phyloP scores from a whole-genome alignment of 306 rosid species.

The Casuarina equisetifolia region DNA sequence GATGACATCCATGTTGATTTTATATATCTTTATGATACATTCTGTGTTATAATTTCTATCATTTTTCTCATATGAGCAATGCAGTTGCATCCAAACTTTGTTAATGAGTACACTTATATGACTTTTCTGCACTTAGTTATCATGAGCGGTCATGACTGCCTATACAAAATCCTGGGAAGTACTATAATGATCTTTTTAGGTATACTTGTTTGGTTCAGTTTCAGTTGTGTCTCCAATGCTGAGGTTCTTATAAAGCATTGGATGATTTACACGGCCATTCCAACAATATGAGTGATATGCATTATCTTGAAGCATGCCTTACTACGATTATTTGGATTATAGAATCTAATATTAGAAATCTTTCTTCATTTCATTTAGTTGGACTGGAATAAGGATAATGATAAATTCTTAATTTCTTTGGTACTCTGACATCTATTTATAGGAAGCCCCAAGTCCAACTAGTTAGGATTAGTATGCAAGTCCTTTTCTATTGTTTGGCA shows the following conservation, averaged over 20 bases:
- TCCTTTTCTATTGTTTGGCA: not conserved
- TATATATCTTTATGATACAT: not conserved
- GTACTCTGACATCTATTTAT: not conserved
- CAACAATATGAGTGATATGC: constrained; percentile 2
- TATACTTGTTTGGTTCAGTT: not conserved
- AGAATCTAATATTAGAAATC: not conserved
- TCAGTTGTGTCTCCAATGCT: constrained; percentile 3
- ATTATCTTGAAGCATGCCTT: constrained; percentile 2
- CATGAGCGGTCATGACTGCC: not conserved
- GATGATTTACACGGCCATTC: not conserved
- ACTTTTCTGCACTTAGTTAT: constrained; percentile 3
- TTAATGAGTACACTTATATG: not conserved
- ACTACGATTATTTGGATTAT: constrained; percentile 3
- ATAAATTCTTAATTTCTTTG: not conserved
- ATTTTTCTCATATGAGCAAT: not conserved
- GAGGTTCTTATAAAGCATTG: constrained; percentile 1
- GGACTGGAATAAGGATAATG: constrained; percentile 6
- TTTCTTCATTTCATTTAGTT: constrained; percentile 12
- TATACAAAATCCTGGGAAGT: not conserved
- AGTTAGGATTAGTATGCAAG: not conserved
- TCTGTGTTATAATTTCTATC: not conserved
- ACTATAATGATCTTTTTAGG: not conserved
- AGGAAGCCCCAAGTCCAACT: not conserved
- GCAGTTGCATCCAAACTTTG: not conserved
- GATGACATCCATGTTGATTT: not conserved